These are phyloP conservation scores for Colletotrichum musicola DNA, from an alignment of 2,329 filamentous ascomycete genomes.

Conservation along the genomic window DNA sequence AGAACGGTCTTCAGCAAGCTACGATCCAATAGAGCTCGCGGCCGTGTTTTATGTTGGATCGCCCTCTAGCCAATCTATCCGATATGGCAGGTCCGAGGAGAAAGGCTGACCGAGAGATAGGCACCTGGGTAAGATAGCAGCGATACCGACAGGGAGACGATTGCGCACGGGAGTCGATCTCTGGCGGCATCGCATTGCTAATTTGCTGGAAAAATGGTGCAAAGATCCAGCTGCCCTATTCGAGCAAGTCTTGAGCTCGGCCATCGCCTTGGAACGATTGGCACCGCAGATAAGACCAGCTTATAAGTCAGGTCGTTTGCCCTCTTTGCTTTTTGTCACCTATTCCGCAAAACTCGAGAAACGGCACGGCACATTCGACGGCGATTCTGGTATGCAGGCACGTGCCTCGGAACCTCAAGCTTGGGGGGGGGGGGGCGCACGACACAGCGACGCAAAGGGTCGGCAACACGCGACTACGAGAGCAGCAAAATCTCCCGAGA, in stretches of 20 bases:
- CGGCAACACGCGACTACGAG: background rate
- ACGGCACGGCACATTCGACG: background rate
- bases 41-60: background rate
- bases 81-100: conserved; percentile 37
- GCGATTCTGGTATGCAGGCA: background rate
- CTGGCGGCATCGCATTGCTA: conserved; percentile 37
- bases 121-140: conserved; percentile 9
- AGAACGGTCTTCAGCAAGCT: background rate
- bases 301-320: conserved; percentile 27
- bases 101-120: conserved; percentile 29
- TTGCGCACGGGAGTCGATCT: conserved; percentile 37
- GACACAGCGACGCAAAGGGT: background rate
- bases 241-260: conserved; percentile 27
- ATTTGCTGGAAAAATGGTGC: conserved; percentile 36
- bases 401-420: background rate
- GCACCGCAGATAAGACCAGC: conserved; percentile 35
- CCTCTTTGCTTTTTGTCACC: background rate
- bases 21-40: conserved; percentile 10
- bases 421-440: background rate
- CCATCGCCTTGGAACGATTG: conserved; percentile 17
- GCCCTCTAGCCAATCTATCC: background rate
- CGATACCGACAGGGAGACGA: conserved; percentile 36
- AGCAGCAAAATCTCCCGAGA: background rate
- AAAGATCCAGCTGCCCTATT: conserved; percentile 39
- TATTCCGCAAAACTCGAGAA: background rate